A percentile compares a stretch with the other conserved stretches of the same genome.
phyloP scores from a whole-genome alignment of 345 rosid genomes.

The Eucalyptus brandiana region DNA sequence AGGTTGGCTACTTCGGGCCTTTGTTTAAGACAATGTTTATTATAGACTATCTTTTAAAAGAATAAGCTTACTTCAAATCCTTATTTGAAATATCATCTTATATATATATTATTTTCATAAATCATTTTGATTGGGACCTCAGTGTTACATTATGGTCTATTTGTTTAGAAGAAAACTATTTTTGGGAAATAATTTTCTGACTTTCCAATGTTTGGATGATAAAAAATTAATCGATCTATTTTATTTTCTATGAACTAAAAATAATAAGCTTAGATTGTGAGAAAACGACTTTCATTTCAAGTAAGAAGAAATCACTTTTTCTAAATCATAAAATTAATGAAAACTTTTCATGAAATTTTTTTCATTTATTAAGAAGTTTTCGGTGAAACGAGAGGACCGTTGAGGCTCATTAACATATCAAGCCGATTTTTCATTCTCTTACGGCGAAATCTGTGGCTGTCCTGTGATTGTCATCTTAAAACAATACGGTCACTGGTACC shows the following conservation, averaged over 20 bases:
- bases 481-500: no score
- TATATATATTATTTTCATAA: no score
- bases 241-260: background rate
- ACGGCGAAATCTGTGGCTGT: background rate
- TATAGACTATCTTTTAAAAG: no score
- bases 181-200: fast-evolving
- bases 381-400: background rate
- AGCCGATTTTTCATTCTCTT: background rate
- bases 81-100: no score
- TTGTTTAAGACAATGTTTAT: background rate
- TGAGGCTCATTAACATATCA: background rate
- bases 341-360: no score
- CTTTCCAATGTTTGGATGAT: background rate
- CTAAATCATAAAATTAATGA: no score
- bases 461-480: background rate
- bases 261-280: background rate
- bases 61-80: no score
- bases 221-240: background rate
- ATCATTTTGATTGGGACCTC: background rate
- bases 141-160: background rate
- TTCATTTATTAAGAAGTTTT: no score
- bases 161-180: no score
- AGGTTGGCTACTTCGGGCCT: no score
- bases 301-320: no score
- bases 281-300: background rate